phyloP scores from a whole-genome alignment of 257 asterid species.

The Solanum chmielewskii region DNA sequence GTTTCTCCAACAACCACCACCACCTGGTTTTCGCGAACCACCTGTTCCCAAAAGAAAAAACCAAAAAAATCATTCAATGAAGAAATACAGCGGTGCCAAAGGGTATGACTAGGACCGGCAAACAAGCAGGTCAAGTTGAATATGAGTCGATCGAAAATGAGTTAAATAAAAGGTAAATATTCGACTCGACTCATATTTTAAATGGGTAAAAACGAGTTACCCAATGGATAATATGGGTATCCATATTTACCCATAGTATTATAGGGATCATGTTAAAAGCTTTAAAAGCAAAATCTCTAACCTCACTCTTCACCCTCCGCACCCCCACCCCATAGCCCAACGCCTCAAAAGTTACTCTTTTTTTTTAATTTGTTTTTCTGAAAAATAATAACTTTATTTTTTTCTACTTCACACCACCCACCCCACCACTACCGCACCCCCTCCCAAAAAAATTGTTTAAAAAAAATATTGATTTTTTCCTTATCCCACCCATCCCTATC shows the following conservation, averaged over 20 bases:
- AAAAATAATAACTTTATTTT: too few species aligned
- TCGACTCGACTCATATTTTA: neutral
- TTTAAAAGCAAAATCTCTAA: neutral
- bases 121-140: neutral
- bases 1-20: conserved; percentile 97
- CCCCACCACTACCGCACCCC: too few species aligned
- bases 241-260: neutral
- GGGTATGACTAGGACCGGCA: neutral
- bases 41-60: conserved; percentile 25
- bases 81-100: neutral
- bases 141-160: neutral
- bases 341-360: neutral
- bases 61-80: neutral
- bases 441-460: too few species aligned
- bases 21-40: conserved; percentile 90
- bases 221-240: neutral
- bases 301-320: neutral
- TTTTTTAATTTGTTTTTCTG: neutral
- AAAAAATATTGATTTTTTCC: too few species aligned
- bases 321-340: neutral
- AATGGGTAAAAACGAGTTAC: neutral
- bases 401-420: neutral
- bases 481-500: too few species aligned
- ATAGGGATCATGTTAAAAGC: neutral
- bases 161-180: neutral